Conservation (phyloP, 1,284 basidiomycete species). For the Cryptococcus neoformans region DNA sequence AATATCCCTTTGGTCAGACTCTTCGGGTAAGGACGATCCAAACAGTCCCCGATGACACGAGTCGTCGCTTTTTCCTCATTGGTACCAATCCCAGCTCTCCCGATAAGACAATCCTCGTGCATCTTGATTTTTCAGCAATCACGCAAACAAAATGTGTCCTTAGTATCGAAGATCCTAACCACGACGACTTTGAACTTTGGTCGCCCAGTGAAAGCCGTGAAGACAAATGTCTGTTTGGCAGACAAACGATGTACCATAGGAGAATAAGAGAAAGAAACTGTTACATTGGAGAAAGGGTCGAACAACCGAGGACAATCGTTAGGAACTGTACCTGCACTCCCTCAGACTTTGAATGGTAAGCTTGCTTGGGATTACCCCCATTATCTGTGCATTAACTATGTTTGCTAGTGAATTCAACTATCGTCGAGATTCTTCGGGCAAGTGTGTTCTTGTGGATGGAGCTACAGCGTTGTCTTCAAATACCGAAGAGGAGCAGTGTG, state of each 20-base stretch:
- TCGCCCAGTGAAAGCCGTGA: constrained; percentile 78
- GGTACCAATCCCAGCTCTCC: constrained; percentile 60
- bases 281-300: constrained; percentile 65
- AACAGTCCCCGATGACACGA: constrained; percentile 87
- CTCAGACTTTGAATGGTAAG: constrained; percentile 86
- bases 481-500: constrained; percentile 60
- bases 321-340: constrained; percentile 68
- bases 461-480: constrained; percentile 57
- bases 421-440: constrained; percentile 61
- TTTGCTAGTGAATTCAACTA: constrained; percentile 80
- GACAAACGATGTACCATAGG: constrained; percentile 82
- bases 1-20: constrained; percentile 80
- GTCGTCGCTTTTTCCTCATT: constrained; percentile 83
- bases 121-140: constrained; percentile 84
- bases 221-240: constrained; percentile 79
- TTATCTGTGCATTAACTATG: not conserved
- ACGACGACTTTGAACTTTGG: constrained; percentile 95
- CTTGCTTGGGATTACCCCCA: not conserved
- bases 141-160: constrained; percentile 68
- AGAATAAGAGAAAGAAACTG: constrained; percentile 76
- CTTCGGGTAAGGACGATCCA: constrained; percentile 75
- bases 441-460: constrained; percentile 72
- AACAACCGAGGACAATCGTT: constrained; percentile 59
- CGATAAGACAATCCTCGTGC: constrained; percentile 65
- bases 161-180: constrained; percentile 63